Base-by-base conservation (phyloP, 148 eudicot species). In the Amaranthus cruentus region DNA sequence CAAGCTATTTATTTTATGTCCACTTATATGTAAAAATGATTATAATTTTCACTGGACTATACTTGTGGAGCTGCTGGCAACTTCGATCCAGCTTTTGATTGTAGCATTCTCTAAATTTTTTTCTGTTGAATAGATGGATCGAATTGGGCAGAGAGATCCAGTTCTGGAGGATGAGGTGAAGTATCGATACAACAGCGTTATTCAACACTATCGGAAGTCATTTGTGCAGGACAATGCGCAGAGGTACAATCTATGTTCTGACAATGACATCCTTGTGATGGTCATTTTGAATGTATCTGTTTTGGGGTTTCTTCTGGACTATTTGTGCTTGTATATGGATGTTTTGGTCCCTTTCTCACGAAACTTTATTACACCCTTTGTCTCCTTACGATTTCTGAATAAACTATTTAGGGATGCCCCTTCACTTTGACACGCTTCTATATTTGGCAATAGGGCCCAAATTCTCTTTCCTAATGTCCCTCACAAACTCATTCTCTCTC, bases 151-250 rank as follows among this genome's bases (percentile, higher is more conserved):
- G 74, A 85, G 79, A 77, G 96, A 95, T 86, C 87, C 90, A 44
- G 89, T 70, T 75, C 64, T 94, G 76, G 98, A 94, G 88, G 96
- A 94, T 11, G 98, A 94, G 82, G 96, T 94, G 74, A 91, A 83
- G 83, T 88, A 87, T 75, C 96, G 97, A 15, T 95, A 95, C 83
- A 86, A 88, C 70, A 90, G 81, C 75, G 93, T 95, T 70, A 91
- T 95, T 82, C 56, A 84, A 76, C 97, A 95, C 70, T 95, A 95
- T 75, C 83, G 88, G 78, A 95, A 91, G 83, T 91, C 98, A 70
- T 95, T 90, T 83, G 90, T 88, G 69, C 97, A 91, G 73, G 98
- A 95, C 77, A 91, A 95, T 82, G 89, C 96, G 56, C 98, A 95
- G 74, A 90, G 98, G 98, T 95, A 85, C 52, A 28, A 38, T 63